These are phyloP conservation scores for Naganishia kalamii DNA, from an alignment of 768 basidiomycete genomes.

Conservation along the genomic window DNA sequence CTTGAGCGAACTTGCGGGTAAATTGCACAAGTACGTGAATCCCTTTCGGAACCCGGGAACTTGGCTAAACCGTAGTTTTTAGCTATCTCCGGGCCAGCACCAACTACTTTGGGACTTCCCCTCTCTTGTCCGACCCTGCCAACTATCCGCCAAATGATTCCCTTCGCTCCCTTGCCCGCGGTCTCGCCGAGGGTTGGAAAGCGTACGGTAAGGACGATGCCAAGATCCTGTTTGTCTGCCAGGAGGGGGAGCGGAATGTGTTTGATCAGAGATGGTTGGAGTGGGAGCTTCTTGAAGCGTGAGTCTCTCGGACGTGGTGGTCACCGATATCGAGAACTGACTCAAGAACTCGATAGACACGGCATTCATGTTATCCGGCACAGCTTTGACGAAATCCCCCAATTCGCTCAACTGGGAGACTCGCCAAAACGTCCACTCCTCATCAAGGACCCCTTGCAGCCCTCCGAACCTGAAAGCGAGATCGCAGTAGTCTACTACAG, in stretches of 20 bases:
- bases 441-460: conserved; percentile 45
- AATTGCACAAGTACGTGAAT: conserved; percentile 64
- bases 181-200: conserved; percentile 71
- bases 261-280: conserved; percentile 89
- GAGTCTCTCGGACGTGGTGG: conserved; percentile 31
- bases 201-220: conserved; percentile 55
- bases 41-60: not conserved
- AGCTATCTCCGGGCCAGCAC: conserved; percentile 67
- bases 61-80: not conserved
- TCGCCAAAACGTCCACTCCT: conserved; percentile 31
- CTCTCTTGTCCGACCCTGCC: conserved; percentile 38
- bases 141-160: conserved; percentile 72
- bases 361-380: conserved; percentile 67
- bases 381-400: conserved; percentile 64
- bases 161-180: conserved; percentile 61
- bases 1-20: conserved; percentile 50
- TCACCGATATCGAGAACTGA: not conserved
- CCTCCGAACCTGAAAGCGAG: conserved; percentile 51
- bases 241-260: conserved; percentile 79
- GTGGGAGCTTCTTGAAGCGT: conserved; percentile 77
- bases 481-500: conserved; percentile 88
- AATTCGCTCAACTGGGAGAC: conserved; percentile 53
- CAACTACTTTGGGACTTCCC: conserved; percentile 56
- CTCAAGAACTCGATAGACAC: conserved; percentile 52
- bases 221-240: conserved; percentile 78